Base-by-base conservation (phyloP, 1,284 basidiomycete genomes). In the Coniferiporia sulphurascens region DNA sequence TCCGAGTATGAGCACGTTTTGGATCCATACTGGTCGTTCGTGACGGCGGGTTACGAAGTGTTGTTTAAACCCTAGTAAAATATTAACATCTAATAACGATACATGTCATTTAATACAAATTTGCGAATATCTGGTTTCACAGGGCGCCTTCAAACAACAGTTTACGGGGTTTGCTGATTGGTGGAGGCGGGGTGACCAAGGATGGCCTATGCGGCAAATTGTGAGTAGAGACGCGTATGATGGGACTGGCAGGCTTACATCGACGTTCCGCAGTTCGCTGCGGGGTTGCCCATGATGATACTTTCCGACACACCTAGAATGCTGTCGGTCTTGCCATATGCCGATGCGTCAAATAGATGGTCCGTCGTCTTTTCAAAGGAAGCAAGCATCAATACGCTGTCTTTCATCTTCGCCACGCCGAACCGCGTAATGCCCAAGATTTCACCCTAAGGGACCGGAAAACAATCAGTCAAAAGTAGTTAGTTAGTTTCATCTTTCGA, bases 351-450 rank as follows among this genome's bases (percentile, higher is more conserved):
- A 74, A 99, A 99, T 63, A 99, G 76, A 73, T 99, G 97, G 76
- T 99, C 97, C 10, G 97, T 99, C 32, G 97, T 99, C 78, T 99
- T 99, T 75, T 99, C 97, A 73, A 99, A 99, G 35, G 94, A 97
- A 9, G 97, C 97, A 68, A 99, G 79, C 97, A 99, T 99, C 67
- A 99, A 83, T 1, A 98, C 95, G 67, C 94, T 98, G 75, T 99
- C 97, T 76, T 99, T 99, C 94, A 99, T 99, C 77, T 99, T 99
- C 22, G 96, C 94, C n/a, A 99, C 96, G 72, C 97, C 97, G 75
- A 99, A 99, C 21, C 97, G 90, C 8, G 97, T 99, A 73, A 99
- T 99, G 58, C 97, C 97, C 57, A 99, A 78, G 5, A 99, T 95
- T 73, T 99, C 96, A 57, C 97, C 97, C 91, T 93, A 65, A n/a